Conservation (phyloP, 148 eudicot genomes). For the Amaranthus cruentus region DNA sequence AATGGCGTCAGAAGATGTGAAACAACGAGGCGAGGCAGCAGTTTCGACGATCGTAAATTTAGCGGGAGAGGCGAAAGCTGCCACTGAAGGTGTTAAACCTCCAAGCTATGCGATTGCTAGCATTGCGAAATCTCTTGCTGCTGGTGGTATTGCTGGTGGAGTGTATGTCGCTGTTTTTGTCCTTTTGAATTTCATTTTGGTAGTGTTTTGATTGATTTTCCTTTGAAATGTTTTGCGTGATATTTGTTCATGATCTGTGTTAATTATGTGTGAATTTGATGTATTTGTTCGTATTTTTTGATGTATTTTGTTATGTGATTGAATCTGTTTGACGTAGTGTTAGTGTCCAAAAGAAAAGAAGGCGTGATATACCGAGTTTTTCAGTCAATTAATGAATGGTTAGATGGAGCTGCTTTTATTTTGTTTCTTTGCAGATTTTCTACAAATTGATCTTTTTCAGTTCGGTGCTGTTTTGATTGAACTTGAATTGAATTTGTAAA, state of each 20-base stretch:
- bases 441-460: too few relatives aligned
- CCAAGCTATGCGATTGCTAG: conserved; percentile 43
- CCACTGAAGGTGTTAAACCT: conserved; percentile 62
- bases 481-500: too few relatives aligned
- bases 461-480: not conserved
- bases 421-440: not conserved
- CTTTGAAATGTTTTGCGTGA: not conserved
- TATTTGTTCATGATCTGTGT: not conserved
- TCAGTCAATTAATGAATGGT: not conserved
- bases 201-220: not conserved
- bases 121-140: conserved; percentile 69
- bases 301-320: not conserved
- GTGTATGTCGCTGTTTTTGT: conserved; percentile 37
- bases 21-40: conserved; percentile 53
- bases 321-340: not conserved
- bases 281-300: not conserved
- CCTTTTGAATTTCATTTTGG: not conserved
- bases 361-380: not conserved
- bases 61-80: conserved; percentile 78
- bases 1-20: conserved; percentile 92
- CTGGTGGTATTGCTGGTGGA: conserved; percentile 86
- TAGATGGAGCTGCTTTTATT: not conserved
- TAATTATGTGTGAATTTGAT: not conserved
- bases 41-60: conserved; percentile 68
- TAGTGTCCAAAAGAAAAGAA: not conserved